Evolutionary conservation across 495 filamentous ascomycete species (phyloP), one percentile per base, ranked within the genome.

Genomic region (Podospora conica): DNA sequence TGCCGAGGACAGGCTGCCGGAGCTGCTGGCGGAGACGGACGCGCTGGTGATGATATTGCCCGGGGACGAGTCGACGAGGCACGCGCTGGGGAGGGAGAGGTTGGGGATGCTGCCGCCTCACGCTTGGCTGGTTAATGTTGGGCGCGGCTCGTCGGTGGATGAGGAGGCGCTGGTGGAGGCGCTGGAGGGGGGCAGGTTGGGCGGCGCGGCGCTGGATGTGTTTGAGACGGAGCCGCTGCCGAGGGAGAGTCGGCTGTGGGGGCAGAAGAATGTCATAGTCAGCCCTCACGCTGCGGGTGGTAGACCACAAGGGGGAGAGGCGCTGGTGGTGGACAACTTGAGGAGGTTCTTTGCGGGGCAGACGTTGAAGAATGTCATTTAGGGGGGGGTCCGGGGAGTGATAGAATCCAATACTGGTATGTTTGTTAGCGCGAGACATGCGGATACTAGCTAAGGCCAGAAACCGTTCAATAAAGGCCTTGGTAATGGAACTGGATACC

Each of bases 51-150:
- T 94, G 79, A 93, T 93, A 73, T 78, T 92, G 58, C 90, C 91
- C 0, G 80, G 80, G 2, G 69, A 72, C 15, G 76, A 90, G 64
- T 88, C 88, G 63, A 93, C 91, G n/a, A 78, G 78, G 53, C 85
- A 92, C 70, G 90, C 88, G 59, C 87, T 94, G 65, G 86, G 84
- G 57, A 82, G 79, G 18, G 80, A 81, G 57, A 83, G 91, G 68
- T 83, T 94, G 68, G 75, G 74, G 63, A 84, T 88, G 73, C 88
- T 94, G 83, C 93, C 92, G 72, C 83, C 85, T 68, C 91, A 91
- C 12, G 85, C 90, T 15, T 90, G 92, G 71, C 83, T 94, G 61
- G 85, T 94, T 18, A 96, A 96, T 73, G 93, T 92, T 3, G 91
- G 91, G 6, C 85, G 91, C 7, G 91, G 91, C 22, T 89, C 89